Percentiles rank a stretch among this genome's conserved stretches.
Evolutionary conservation across 2,329 filamentous ascomycete species (phyloP).

Genomic region (Xylogone sp.): DNA sequence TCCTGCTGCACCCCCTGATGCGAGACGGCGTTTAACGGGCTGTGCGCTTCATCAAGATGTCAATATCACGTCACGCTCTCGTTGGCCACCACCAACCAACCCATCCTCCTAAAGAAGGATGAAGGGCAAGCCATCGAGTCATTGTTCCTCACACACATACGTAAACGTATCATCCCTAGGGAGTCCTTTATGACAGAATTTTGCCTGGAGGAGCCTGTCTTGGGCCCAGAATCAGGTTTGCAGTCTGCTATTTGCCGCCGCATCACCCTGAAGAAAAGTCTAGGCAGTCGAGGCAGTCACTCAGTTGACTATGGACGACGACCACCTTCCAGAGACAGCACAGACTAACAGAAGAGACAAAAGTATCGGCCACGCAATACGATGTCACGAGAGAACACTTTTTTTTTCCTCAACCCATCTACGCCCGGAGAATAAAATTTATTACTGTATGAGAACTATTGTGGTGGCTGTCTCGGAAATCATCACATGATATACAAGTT

Average conservation of each 20-base stretch:
- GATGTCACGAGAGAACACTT: no score
- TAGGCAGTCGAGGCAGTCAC: neutral
- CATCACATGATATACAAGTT: no score
- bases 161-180: neutral
- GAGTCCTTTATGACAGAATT: neutral
- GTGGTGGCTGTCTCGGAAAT: no score
- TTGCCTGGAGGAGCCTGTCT: slow-evolving; percentile 8
- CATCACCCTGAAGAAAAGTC: neutral
- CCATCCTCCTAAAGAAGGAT: neutral
- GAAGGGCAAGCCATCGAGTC: neutral
- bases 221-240: slow-evolving; percentile 10
- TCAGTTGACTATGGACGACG: neutral
- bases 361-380: slow-evolving; percentile 6
- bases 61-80: neutral
- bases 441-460: no score
- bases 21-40: neutral
- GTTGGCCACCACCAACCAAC: neutral
- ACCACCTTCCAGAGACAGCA: no score
- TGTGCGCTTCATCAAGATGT: neutral
- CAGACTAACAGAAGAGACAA: neutral
- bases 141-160: neutral
- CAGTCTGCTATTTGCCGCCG: neutral
- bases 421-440: no score
- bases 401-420: no score
- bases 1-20: neutral